phyloP scores from a whole-genome alignment of 768 basidiomycete genomes.

The Lanmaoa rubissima region DNA sequence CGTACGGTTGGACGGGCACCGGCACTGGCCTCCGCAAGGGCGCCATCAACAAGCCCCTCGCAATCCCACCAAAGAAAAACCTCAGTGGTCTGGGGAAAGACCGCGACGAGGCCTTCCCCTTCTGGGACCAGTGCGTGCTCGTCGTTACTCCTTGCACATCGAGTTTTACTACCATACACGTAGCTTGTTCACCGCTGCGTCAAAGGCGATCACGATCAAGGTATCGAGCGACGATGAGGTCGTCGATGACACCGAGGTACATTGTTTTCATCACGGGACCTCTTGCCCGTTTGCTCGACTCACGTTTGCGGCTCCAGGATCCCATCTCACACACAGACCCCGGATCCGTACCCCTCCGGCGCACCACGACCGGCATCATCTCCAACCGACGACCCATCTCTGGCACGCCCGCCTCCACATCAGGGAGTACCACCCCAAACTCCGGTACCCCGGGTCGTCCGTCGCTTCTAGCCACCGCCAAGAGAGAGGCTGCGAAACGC shows the following conservation, averaged over 20 bases:
- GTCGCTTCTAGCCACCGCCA: conserved; percentile 61
- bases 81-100: conserved; percentile 89
- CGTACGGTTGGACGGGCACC: conserved; percentile 87
- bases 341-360: conserved; percentile 38
- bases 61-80: conserved; percentile 80
- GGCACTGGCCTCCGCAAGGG: conserved; percentile 84
- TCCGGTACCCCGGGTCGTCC: conserved; percentile 27
- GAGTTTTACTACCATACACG: background rate
- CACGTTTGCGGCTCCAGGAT: conserved; percentile 7
- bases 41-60: conserved; percentile 72
- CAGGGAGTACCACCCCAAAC: conserved; percentile 43
- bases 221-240: conserved; percentile 52
- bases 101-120: conserved; percentile 92
- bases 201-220: conserved; percentile 78
- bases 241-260: conserved; percentile 26
- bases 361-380: conserved; percentile 73
- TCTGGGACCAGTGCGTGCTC: conserved; percentile 91
- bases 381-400: conserved; percentile 62
- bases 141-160: background rate
- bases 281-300: background rate
- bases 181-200: conserved; percentile 72
- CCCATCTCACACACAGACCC: conserved; percentile 10
- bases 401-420: conserved; percentile 48
- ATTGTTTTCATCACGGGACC: background rate
- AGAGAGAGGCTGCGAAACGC: conserved; percentile 73